A percentile compares a stretch with the other conserved stretches of the same genome.
These are phyloP conservation scores for Mediolabrus comicus DNA, from an alignment of 108 stramenopile genomes.

Conservation along the genomic window DNA sequence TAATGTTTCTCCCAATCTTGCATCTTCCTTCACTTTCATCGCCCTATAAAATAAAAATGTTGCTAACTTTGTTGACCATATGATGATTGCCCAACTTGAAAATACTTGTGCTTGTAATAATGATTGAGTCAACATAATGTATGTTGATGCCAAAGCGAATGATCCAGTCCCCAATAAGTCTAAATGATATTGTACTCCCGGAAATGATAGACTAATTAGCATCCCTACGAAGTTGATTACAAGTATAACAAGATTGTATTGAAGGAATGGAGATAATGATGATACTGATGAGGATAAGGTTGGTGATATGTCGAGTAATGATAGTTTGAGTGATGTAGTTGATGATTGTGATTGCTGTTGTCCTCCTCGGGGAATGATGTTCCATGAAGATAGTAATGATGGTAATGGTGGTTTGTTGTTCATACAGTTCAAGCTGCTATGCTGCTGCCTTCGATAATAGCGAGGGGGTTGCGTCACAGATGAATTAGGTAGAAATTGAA, in stretches of 20 bases:
- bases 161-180: constrained; percentile 83
- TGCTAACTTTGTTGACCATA: constrained; percentile 72
- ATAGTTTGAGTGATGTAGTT: too few species aligned
- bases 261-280: constrained; percentile 1
- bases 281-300: not conserved
- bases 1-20: constrained; percentile 54
- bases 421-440: not conserved
- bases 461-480: not conserved
- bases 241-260: constrained; percentile 12
- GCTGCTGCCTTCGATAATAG: not conserved
- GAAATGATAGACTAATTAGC: constrained; percentile 20
- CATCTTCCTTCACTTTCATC: constrained; percentile 49
- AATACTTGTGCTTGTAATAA: not conserved
- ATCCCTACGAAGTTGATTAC: constrained; percentile 13
- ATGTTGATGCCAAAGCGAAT: constrained; percentile 59
- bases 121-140: constrained; percentile 2
- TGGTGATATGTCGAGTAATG: not conserved
- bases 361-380: constrained; percentile 3
- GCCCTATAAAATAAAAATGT: constrained; percentile 72
- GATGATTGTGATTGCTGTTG: constrained; percentile 1
- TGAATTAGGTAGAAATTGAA: not conserved
- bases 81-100: constrained; percentile 48
- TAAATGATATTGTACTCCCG: constrained; percentile 49
- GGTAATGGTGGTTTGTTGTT: not conserved
- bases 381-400: too few species aligned